Evolutionary conservation across 202 grass and related monocot species (phyloP), one percentile per base, ranked within the genome.

Genomic region (Cymbopogon flexuosus): DNA sequence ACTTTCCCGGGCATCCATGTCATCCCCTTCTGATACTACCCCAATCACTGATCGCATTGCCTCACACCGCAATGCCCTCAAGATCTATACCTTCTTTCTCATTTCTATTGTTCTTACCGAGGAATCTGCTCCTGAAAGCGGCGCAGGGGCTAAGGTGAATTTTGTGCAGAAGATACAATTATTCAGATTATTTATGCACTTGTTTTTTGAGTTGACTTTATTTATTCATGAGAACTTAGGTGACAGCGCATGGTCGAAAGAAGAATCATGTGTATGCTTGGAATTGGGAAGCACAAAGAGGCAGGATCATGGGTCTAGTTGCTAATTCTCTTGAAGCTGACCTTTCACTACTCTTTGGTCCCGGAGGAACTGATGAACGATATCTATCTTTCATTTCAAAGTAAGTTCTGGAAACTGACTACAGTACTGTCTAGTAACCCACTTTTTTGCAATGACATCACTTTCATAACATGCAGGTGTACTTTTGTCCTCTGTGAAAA

Each of bases 371-470:
- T 46, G 90, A 98, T 83, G 95, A 98, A 75, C 88, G 68, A 76
- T 94, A 98, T 84, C 88, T 98, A 52, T 94, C 95, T 24, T 98
- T 91, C 65, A 67, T 94, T 88, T 98, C 95, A 54, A 98, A 94
- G 95, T 98, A 98, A 59, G 70, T 57, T 36, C 35, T 77, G 27
- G 39, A 80, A 90, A 62, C 78, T 84, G 40, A 10, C 35, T 12
- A 47, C 21, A 23, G 9, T 76, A 42, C 0, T 76, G 66, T 87
- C 74, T 46, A 68, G 35, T n/a, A 54, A 36, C 57, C 35, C 22
- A 43, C 46, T 64, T 65, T 45, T 30, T 66, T 78, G 73, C 58
- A 64, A 62, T 36, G 39, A 77, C 46, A 29, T 68, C 14, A 11
- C 16, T 79, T 79, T 84, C 62, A 82, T 73, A 23, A 56, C 31